phyloP scores from a whole-genome alignment of 441 rosid genomes.

The California macrophylla region DNA sequence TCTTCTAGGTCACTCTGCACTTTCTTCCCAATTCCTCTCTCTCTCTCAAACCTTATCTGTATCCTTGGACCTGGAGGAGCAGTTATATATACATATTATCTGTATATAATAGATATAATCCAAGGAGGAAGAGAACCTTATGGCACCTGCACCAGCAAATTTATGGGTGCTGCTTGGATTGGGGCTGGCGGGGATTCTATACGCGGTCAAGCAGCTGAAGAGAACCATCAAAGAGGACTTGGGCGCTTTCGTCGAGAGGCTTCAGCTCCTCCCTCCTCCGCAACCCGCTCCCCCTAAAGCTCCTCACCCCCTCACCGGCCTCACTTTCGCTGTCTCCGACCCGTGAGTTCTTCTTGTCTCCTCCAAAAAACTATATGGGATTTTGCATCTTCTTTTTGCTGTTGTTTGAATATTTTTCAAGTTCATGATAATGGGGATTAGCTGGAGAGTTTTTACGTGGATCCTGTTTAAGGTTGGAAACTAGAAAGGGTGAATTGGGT shows the following conservation, averaged over 20 bases:
- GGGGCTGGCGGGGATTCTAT: conserved; percentile 71
- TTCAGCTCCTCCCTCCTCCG: conserved; percentile 92
- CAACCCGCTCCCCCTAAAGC: conserved; percentile 98
- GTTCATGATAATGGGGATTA: background rate
- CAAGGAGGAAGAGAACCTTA: conserved; percentile 3
- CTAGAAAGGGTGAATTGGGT: background rate
- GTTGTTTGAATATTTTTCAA: background rate
- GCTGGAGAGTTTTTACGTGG: background rate
- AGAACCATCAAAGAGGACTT: conserved; percentile 60
- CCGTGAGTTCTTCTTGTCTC: conserved; percentile 33
- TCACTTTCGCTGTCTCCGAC: conserved; percentile 79
- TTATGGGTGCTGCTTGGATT: conserved; percentile 85
- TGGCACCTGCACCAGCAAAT: conserved; percentile 65
- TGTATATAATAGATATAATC: background rate
- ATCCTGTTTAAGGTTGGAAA: background rate
- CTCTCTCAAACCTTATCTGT: background rate
- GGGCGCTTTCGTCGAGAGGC: conserved; percentile 76
- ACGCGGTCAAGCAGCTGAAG: conserved; percentile 54
- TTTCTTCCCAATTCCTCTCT: background rate
- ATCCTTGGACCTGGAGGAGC: background rate
- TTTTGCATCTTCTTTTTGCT: background rate
- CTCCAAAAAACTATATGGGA: background rate
- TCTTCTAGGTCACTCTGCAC: background rate
- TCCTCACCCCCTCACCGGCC: conserved; percentile 83
- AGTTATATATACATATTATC: background rate